These are phyloP conservation scores for Vachellia collinsii DNA, from an alignment of 306 rosid genomes.

Conservation along the genomic window DNA sequence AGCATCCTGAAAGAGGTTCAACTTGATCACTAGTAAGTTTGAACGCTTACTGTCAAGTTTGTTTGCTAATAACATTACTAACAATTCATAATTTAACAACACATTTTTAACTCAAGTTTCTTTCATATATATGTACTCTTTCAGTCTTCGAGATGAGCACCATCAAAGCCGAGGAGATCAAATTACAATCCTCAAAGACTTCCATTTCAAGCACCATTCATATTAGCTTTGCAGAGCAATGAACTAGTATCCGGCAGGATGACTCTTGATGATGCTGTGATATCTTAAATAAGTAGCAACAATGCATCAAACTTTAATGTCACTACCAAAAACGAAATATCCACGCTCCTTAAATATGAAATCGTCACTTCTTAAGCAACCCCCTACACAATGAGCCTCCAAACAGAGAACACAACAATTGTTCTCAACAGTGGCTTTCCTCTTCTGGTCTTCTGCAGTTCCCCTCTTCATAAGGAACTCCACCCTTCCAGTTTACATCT, in stretches of 20 bases:
- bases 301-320: slow-evolving; percentile 28
- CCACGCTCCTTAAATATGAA: slow-evolving; percentile 37
- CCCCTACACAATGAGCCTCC: slow-evolving; percentile 33
- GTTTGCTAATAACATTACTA: background rate
- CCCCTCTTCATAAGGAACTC: slow-evolving; percentile 51
- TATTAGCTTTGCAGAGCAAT: background rate
- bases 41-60: background rate
- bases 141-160: background rate
- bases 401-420: slow-evolving; percentile 33
- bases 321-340: slow-evolving; percentile 49
- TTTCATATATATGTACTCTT: background rate
- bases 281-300: background rate
- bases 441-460: slow-evolving; percentile 52
- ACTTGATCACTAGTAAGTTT: background rate
- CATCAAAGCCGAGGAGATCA: background rate
- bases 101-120: background rate
- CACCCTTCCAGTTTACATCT: slow-evolving; percentile 41
- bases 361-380: slow-evolving; percentile 37
- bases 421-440: slow-evolving; percentile 44
- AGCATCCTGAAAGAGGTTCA: background rate
- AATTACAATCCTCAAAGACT: background rate
- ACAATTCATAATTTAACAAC: background rate
- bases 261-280: background rate
- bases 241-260: background rate
- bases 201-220: background rate